phyloP scores from a whole-genome alignment of 495 filamentous ascomycete genomes.

The Neurospora sp. region DNA sequence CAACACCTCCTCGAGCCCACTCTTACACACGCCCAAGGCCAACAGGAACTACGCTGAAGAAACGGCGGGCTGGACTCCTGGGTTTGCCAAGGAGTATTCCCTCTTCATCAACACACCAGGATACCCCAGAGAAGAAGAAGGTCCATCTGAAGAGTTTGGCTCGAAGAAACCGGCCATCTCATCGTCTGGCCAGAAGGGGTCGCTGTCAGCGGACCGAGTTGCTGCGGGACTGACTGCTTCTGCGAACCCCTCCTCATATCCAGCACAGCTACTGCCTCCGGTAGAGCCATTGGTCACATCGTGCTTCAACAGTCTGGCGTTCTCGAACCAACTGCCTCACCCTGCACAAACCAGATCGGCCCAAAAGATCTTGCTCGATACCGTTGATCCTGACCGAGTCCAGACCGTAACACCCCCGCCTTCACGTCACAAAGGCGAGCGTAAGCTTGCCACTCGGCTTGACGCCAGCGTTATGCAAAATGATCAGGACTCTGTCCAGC shows the following conservation, averaged over 20 bases:
- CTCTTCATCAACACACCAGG: constrained; percentile 45
- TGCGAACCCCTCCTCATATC: constrained; percentile 48
- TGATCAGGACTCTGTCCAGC: constrained; percentile 36
- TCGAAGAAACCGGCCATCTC: constrained; percentile 21
- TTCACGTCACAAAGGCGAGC: constrained; percentile 37
- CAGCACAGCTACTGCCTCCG: constrained; percentile 41
- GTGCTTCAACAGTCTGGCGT: constrained; percentile 16
- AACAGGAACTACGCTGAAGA: constrained; percentile 37
- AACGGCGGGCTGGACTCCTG: constrained; percentile 41
- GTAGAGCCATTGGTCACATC: constrained; percentile 44
- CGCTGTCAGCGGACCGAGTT: constrained; percentile 28
- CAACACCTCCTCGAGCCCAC: constrained; percentile 47
- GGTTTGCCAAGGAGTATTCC: constrained; percentile 48
- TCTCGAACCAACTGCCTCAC: constrained; percentile 8
- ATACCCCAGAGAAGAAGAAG: constrained; percentile 33
- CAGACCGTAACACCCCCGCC: constrained; percentile 45
- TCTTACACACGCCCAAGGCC: constrained; percentile 58
- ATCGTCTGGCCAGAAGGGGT: constrained; percentile 26
- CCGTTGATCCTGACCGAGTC: constrained; percentile 22
- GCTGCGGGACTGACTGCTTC: constrained; percentile 42
- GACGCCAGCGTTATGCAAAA: constrained; percentile 42
- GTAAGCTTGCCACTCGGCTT: constrained; percentile 42
- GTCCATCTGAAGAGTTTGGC: constrained; percentile 30
- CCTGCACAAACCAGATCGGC: constrained; percentile 18
- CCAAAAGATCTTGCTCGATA: constrained; percentile 33